Percentiles rank a stretch among this genome's conserved stretches.
phyloP scores from a whole-genome alignment of 306 rosid genomes.

The Pyrus communis region DNA sequence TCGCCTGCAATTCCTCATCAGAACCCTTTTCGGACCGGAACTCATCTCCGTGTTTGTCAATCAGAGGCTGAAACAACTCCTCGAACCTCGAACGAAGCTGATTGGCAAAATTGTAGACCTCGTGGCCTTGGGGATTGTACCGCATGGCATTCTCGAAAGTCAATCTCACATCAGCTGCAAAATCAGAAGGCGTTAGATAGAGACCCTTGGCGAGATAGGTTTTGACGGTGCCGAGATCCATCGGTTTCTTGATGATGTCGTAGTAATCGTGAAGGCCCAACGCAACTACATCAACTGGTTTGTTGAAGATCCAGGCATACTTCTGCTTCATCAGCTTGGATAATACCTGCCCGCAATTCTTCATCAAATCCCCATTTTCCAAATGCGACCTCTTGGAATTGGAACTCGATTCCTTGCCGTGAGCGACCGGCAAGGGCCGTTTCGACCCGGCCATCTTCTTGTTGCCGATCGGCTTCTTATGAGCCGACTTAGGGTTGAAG shows the following conservation, averaged over 20 bases:
- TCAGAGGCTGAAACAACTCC: constrained; percentile 51
- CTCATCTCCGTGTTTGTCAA: constrained; percentile 32
- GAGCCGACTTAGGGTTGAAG: constrained; percentile 16
- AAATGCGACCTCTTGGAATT: constrained; percentile 47
- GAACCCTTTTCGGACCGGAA: constrained; percentile 26
- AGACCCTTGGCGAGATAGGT: constrained; percentile 36
- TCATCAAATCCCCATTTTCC: constrained; percentile 44
- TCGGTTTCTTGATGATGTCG: constrained; percentile 71
- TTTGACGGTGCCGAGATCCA: constrained; percentile 93
- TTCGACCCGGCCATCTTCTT: constrained; percentile 59
- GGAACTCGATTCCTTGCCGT: constrained; percentile 17
- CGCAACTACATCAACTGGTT: constrained; percentile 55
- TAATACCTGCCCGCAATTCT: constrained; percentile 58
- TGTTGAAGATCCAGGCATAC: constrained; percentile 60
- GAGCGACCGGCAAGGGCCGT: constrained; percentile 46
- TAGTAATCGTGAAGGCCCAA: constrained; percentile 79
- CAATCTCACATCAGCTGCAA: constrained; percentile 64
- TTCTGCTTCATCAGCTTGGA: constrained; percentile 78
- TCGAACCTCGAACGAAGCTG: constrained; percentile 55
- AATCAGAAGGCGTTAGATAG: constrained; percentile 50
- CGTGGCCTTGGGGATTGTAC: constrained; percentile 83
- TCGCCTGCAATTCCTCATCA: constrained; percentile 75
- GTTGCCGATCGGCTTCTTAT: constrained; percentile 38
- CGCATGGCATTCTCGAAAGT: constrained; percentile 75
- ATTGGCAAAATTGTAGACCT: constrained; percentile 52